Evolutionary conservation across 352 stramenopile species (phyloP).

Genomic region (Phytopythium boreale): DNA sequence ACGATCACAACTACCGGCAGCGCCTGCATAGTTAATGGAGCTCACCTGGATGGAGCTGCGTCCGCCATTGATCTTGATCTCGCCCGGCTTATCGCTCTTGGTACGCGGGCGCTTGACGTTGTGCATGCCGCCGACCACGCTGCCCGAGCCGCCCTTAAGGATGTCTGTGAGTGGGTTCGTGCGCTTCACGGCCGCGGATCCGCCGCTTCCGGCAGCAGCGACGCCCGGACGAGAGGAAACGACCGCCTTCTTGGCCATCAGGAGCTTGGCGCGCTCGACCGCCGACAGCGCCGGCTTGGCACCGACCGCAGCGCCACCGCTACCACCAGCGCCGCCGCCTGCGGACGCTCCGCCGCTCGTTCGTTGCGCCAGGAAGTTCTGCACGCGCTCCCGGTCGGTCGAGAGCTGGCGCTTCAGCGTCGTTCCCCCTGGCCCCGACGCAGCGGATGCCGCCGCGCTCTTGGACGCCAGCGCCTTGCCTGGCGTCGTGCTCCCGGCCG

Average conservation of each 20-base stretch:
- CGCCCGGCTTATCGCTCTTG: slow-evolving; percentile 71
- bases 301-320: neutral
- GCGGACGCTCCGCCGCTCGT: slow-evolving; percentile 9
- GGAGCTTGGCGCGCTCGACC: slow-evolving; percentile 65
- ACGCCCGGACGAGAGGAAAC: slow-evolving; percentile 15
- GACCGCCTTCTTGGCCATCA: slow-evolving; percentile 73
- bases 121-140: slow-evolving; percentile 55
- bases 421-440: slow-evolving; percentile 9
- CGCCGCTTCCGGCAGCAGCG: slow-evolving; percentile 7
- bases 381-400: slow-evolving; percentile 52
- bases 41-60: slow-evolving; percentile 60
- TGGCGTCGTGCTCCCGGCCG: neutral
- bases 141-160: slow-evolving; percentile 61
- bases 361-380: slow-evolving; percentile 63
- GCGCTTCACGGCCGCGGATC: slow-evolving; percentile 50
- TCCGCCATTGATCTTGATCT: slow-evolving; percentile 75
- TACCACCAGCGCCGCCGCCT: neutral
- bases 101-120: slow-evolving; percentile 60
- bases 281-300: slow-evolving; percentile 50
- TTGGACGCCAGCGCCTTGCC: neutral
- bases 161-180: slow-evolving; percentile 79
- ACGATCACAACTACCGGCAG: neutral
- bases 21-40: no score
- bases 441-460: neutral
- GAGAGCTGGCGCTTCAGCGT: slow-evolving; percentile 51